phyloP scores from a whole-genome alignment of 768 basidiomycete genomes.

The Scleroderma bovista region DNA sequence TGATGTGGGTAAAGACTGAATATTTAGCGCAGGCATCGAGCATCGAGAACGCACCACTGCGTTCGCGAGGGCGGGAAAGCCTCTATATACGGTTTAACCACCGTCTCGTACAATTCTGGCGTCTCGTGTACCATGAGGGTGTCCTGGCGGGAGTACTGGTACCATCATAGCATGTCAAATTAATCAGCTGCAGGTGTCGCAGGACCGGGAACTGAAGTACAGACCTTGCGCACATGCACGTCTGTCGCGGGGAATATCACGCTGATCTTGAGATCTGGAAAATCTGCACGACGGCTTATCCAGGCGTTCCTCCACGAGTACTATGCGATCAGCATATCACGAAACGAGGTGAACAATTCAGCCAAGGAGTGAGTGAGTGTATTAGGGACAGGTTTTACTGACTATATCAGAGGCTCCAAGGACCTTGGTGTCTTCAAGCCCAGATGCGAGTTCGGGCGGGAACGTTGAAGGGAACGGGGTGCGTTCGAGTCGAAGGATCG shows the following conservation, averaged over 20 bases:
- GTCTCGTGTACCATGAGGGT: constrained; percentile 77
- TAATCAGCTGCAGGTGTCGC: no score
- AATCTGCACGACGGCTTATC: constrained; percentile 35
- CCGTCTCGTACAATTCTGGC: constrained; percentile 58
- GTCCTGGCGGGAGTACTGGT: constrained; percentile 72
- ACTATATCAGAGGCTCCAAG: constrained; percentile 69
- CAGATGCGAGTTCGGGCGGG: constrained; percentile 32
- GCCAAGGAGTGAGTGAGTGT: no score
- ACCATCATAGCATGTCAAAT: neutral
- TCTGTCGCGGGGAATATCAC: constrained; percentile 88
- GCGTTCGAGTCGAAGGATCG: constrained; percentile 77
- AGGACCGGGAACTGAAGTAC: no score
- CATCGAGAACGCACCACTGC: constrained; percentile 52
- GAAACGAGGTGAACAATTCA: no score
- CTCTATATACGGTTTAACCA: constrained; percentile 76
- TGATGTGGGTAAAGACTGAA: no score
- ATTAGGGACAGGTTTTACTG: constrained; percentile 14
- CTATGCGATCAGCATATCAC: constrained; percentile 34
- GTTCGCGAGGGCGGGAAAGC: constrained; percentile 73
- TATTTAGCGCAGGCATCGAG: neutral
- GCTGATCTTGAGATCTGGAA: constrained; percentile 75
- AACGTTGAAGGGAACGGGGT: constrained; percentile 52
- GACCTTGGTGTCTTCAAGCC: constrained; percentile 38
- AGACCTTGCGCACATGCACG: constrained; percentile 79
- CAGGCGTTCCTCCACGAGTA: constrained; percentile 81